phyloP scores from a whole-genome alignment of 2,329 filamentous ascomycete species.

The Arthrobotrys entomopaga region DNA sequence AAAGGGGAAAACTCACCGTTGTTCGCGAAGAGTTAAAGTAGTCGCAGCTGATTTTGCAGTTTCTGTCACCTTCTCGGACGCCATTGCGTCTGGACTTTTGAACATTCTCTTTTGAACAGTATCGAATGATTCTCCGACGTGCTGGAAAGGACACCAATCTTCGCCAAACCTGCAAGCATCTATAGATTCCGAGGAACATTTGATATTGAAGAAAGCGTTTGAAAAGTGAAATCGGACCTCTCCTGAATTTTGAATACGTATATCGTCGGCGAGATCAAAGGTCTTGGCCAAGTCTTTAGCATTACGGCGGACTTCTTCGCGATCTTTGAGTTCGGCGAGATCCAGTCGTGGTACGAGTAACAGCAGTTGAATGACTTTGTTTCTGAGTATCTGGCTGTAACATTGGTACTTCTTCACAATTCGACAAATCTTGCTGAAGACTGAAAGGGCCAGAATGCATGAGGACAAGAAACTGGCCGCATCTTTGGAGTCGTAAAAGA shows the following conservation, averaged over 20 bases:
- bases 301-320: constrained; percentile 12
- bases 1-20: constrained; percentile 6
- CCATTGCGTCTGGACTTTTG: too few relatives aligned
- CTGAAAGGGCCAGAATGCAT: neutral
- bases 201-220: neutral
- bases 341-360: constrained; percentile 8
- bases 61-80: too few relatives aligned
- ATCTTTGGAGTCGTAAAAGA: constrained; percentile 11
- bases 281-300: constrained; percentile 2
- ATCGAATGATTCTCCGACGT: constrained; percentile 12
- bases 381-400: neutral
- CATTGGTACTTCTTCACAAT: neutral
- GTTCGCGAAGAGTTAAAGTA: neutral
- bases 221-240: constrained; percentile 18
- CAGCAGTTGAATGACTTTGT: constrained; percentile 11
- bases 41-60: too few relatives aligned
- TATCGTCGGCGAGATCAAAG: constrained; percentile 21
- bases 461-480: constrained; percentile 7
- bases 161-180: constrained; percentile 19
- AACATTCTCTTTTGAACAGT: neutral
- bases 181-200: neutral
- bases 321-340: neutral
- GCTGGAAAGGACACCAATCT: constrained; percentile 19
- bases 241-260: constrained; percentile 20
- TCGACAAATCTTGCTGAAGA: neutral